Conservation (phyloP, 1,139 yeast species). For the Hyphopichia buzzinii region DNA sequence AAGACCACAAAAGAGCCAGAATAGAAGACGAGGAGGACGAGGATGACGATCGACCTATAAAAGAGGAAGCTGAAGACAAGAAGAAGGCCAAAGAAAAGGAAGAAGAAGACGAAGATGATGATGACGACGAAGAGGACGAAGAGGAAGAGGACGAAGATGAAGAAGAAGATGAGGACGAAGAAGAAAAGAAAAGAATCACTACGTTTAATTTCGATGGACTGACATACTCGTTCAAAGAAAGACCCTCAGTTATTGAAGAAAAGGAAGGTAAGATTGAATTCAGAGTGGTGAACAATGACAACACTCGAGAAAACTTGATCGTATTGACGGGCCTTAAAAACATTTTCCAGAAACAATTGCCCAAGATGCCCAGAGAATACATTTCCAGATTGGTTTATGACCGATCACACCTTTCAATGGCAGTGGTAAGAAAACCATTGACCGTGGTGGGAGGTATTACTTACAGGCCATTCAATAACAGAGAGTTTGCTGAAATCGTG, state of each 20-base stretch:
- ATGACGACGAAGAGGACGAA: constrained; percentile 20
- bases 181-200: constrained; percentile 51
- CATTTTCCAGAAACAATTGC: constrained; percentile 94
- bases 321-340: constrained; percentile 92
- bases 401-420: constrained; percentile 90
- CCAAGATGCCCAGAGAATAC: constrained; percentile 98
- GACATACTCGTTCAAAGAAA: constrained; percentile 81
- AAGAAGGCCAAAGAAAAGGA: constrained; percentile 10
- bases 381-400: constrained; percentile 93
- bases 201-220: constrained; percentile 64
- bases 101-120: constrained; percentile 16
- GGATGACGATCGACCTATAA: constrained; percentile 19
- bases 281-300: constrained; percentile 93
- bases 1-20: constrained; percentile 32
- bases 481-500: constrained; percentile 96
- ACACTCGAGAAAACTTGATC: constrained; percentile 81
- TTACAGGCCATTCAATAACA: constrained; percentile 84
- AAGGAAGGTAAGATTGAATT: constrained; percentile 89
- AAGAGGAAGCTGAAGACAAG: constrained; percentile 12
- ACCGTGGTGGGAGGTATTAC: constrained; percentile 98
- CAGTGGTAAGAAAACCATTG: constrained; percentile 87
- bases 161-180: constrained; percentile 50
- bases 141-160: constrained; percentile 36
- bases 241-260: constrained; percentile 93
- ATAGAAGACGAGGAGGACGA: constrained; percentile 13